Evolutionary conservation across 2,329 filamentous ascomycete genomes (phyloP).

Genomic region (Fusarium papillatum): DNA sequence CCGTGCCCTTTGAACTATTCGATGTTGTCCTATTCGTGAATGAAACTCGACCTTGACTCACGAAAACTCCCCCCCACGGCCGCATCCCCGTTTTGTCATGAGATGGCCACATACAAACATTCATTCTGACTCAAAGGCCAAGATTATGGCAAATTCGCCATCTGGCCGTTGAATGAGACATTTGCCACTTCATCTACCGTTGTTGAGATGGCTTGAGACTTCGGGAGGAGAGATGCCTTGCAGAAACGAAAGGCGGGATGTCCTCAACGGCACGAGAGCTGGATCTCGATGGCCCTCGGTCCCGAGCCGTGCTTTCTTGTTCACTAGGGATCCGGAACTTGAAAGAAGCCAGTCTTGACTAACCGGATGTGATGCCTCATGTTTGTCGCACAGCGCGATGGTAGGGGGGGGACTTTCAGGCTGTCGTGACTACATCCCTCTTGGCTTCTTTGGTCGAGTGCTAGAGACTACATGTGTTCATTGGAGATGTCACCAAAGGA

Average conservation of each 20-base stretch:
- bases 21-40: neutral
- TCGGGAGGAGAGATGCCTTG: neutral
- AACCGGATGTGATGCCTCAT: neutral
- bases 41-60: neutral
- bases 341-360: neutral
- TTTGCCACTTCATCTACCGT: neutral
- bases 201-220: neutral
- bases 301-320: neutral
- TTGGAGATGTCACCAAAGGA: neutral
- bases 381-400: neutral
- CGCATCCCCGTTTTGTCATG: neutral
- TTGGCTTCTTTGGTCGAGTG: neutral
- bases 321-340: neutral
- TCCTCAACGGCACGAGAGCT: neutral
- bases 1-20: neutral
- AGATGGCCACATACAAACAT: neutral
- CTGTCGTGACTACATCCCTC: constrained; percentile 22
- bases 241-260: neutral
- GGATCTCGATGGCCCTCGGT: neutral
- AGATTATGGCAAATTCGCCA: neutral
- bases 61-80: neutral
- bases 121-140: neutral
- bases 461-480: neutral
- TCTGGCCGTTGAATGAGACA: neutral
- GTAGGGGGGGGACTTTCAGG: neutral